These are phyloP conservation scores for Arachnomyces sp. DNA, from an alignment of 2,329 filamentous ascomycete genomes.

Conservation along the genomic window DNA sequence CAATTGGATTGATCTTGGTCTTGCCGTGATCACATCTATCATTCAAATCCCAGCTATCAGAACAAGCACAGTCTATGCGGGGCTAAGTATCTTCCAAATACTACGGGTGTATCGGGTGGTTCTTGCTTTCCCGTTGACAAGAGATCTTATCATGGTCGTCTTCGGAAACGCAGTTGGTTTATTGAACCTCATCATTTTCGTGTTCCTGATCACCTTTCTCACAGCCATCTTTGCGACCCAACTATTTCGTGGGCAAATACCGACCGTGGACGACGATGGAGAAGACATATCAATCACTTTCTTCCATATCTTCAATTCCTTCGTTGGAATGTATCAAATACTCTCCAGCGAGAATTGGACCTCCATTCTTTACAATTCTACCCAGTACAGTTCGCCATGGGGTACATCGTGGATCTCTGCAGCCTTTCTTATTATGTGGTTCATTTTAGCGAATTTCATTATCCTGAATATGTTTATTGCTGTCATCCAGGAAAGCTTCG, in stretches of 20 bases:
- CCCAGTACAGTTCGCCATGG: conserved; percentile 55
- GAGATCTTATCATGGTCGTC: conserved; percentile 76
- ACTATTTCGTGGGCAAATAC: conserved; percentile 81
- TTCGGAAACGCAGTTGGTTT: conserved; percentile 89
- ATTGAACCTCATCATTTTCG: conserved; percentile 88
- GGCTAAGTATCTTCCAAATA: conserved; percentile 90
- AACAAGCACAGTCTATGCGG: conserved; percentile 66
- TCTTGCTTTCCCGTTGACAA: conserved; percentile 76
- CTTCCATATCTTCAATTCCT: conserved; percentile 86
- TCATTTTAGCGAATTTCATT: conserved; percentile 90
- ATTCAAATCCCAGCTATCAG: conserved; percentile 81
- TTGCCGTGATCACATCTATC: conserved; percentile 73
- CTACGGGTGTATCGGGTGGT: conserved; percentile 87
- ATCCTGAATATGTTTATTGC: conserved; percentile 99
- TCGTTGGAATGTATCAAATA: conserved; percentile 95
- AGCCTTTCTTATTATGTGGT: conserved; percentile 88
- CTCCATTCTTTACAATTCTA: conserved; percentile 72
- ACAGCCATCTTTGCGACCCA: conserved; percentile 90
- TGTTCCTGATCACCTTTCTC: conserved; percentile 90
- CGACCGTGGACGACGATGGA: conserved; percentile 53
- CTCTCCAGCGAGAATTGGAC: conserved; percentile 98
- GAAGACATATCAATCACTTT: conserved; percentile 67
- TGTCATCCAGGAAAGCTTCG: conserved; percentile 98
- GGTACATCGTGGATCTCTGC: conserved; percentile 89
- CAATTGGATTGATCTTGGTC: conserved; percentile 71